Conservation (phyloP, 1,284 basidiomycete genomes). For the Mycosarcoma mackinlayi region DNA sequence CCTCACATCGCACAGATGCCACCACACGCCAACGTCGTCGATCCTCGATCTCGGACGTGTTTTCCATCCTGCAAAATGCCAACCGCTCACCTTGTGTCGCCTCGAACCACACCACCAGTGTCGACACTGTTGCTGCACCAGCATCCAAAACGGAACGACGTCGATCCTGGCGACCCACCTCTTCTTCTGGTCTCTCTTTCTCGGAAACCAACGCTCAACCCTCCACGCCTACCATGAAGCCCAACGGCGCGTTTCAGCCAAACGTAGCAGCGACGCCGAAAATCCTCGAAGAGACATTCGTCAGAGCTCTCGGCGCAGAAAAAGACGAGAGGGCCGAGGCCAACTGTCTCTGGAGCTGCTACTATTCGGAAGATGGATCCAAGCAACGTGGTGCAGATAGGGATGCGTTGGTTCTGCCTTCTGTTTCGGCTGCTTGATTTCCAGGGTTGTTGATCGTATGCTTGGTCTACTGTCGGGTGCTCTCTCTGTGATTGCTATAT, state of each 20-base stretch:
- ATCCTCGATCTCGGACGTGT: constrained; percentile 28
- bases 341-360: constrained; percentile 39
- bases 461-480: not conserved
- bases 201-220: constrained; percentile 7
- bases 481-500: no score
- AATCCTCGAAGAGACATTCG: constrained; percentile 28
- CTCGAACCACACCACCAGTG: not conserved
- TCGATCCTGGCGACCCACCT: constrained; percentile 26
- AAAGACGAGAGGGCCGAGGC: constrained; percentile 1
- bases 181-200: not conserved
- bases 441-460: not conserved
- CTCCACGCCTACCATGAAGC: constrained; percentile 3
- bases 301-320: not conserved
- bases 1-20: constrained; percentile 4
- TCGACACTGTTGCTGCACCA: no score
- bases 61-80: constrained; percentile 24
- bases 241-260: constrained; percentile 13
- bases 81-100: constrained; percentile 1
- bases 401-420: not conserved
- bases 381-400: not conserved
- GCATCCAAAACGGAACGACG: constrained; percentile 15
- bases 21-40: constrained; percentile 10
- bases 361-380: constrained; percentile 29
- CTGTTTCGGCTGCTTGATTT: constrained; percentile 4
- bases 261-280: constrained; percentile 27